Evolutionary conservation across 306 rosid genomes (phyloP).

Genomic region (Vigna trinervia): DNA sequence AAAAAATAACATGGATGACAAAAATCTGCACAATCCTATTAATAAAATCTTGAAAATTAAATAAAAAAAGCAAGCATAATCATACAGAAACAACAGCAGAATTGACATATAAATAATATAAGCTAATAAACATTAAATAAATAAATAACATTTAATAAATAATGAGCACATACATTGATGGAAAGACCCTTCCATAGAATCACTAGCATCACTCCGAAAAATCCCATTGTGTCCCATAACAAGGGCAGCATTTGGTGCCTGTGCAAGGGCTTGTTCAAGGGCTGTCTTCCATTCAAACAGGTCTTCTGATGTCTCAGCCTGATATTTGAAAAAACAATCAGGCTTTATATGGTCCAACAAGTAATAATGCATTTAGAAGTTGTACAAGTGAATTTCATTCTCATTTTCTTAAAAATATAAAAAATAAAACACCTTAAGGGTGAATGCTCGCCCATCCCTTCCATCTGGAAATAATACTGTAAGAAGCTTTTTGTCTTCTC

Average conservation of each 20-base stretch:
- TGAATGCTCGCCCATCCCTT: conserved; percentile 98
- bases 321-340: conserved; percentile 38
- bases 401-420: background rate
- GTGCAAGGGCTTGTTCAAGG: conserved; percentile 95
- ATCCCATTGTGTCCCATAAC: conserved; percentile 98
- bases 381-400: background rate
- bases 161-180: conserved; percentile 80
- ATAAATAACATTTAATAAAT: background rate
- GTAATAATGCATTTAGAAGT: conserved; percentile 18
- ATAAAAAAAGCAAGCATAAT: conserved; percentile 13
- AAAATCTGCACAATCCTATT: background rate
- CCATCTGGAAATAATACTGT: conserved; percentile 99
- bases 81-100: conserved; percentile 7
- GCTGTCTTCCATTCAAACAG: conserved; percentile 97
- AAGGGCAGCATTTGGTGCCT: conserved; percentile 99
- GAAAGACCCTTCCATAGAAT: conserved; percentile 88
- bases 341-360: conserved; percentile 4
- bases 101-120: conserved; percentile 14
- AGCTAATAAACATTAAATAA: conserved; percentile 40
- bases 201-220: conserved; percentile 80
- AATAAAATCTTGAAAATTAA: background rate
- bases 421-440: conserved; percentile 81
- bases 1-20: conserved; percentile 6
- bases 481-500: conserved; percentile 97
- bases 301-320: conserved; percentile 99